Evolutionary conservation across 2,329 filamentous ascomycete genomes (phyloP).

Genomic region (Xylaria sp.): DNA sequence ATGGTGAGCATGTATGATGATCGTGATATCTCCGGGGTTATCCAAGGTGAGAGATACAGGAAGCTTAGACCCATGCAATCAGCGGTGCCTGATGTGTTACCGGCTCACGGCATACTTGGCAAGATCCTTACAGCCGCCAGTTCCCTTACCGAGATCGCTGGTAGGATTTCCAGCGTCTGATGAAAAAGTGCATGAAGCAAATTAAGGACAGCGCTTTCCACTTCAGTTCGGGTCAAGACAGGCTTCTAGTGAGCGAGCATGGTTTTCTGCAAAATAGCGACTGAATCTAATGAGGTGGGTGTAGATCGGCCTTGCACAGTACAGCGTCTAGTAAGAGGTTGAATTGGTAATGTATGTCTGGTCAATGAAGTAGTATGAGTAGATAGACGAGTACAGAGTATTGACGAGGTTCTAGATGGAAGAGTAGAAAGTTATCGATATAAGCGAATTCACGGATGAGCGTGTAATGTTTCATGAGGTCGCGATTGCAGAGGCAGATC

Average conservation of each 20-base stretch:
- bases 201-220: slow-evolving; percentile 4
- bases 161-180: slow-evolving; percentile 5
- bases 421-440: too few relatives aligned
- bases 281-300: slow-evolving; percentile 13
- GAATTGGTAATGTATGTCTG: neutral
- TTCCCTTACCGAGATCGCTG: slow-evolving; percentile 23
- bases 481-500: neutral
- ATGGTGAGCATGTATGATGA: neutral
- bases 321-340: neutral
- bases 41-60: slow-evolving; percentile 17
- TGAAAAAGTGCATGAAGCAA: neutral
- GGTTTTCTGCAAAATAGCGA: slow-evolving; percentile 13
- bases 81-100: neutral
- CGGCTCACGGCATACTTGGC: slow-evolving; percentile 20
- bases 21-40: slow-evolving; percentile 12
- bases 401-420: too few relatives aligned
- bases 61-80: neutral
- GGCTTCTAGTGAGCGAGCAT: neutral
- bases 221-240: neutral
- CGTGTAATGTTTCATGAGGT: neutral
- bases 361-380: neutral
- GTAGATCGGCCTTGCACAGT: slow-evolving; percentile 13
- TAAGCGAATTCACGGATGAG: too few relatives aligned
- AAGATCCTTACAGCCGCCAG: slow-evolving; percentile 11
- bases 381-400: too few relatives aligned